These are phyloP conservation scores for Neocatenulostroma microsporum DNA, from an alignment of 2,329 filamentous ascomycete genomes.

Conservation along the genomic window DNA sequence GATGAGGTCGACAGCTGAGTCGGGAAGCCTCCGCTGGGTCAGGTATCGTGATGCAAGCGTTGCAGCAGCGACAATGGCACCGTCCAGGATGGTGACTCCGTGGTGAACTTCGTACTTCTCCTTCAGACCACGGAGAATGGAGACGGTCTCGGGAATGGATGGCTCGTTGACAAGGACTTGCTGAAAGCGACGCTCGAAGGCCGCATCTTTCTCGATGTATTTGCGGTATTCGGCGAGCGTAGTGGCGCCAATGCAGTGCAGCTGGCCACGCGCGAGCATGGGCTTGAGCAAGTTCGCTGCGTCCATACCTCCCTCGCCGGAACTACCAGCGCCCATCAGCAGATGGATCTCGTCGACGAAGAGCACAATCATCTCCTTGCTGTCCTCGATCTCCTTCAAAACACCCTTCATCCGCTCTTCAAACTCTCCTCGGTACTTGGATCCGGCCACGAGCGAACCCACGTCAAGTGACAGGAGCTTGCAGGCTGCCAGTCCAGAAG, in stretches of 20 bases:
- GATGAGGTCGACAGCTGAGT: constrained; percentile 95
- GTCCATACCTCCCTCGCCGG: constrained; percentile 93
- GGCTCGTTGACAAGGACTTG: constrained; percentile 92
- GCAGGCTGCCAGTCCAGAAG: constrained; percentile 88
- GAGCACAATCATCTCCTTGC: constrained; percentile 80
- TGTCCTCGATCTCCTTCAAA: constrained; percentile 81
- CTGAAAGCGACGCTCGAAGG: constrained; percentile 84
- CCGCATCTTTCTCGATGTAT: constrained; percentile 96
- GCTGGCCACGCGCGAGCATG: constrained; percentile 80
- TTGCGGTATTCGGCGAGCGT: constrained; percentile 84
- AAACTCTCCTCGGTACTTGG: constrained; percentile 93
- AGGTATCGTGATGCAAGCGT: constrained; percentile 94
- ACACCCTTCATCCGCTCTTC: constrained; percentile 90
- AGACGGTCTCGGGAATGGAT: constrained; percentile 84
- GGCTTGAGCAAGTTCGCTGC: constrained; percentile 93
- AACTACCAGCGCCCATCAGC: constrained; percentile 83
- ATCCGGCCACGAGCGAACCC: constrained; percentile 86
- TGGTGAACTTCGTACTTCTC: constrained; percentile 97
- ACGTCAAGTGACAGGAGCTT: constrained; percentile 89
- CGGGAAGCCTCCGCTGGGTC: constrained; percentile 88
- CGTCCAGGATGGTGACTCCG: constrained; percentile 88
- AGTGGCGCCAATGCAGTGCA: constrained; percentile 93
- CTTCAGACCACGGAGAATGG: constrained; percentile 91
- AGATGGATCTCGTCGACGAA: constrained; percentile 95
- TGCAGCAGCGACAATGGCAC: constrained; percentile 82